Base-by-base conservation (phyloP, 805 yeast genomes). In the Debaryomyces prosopidis region DNA sequence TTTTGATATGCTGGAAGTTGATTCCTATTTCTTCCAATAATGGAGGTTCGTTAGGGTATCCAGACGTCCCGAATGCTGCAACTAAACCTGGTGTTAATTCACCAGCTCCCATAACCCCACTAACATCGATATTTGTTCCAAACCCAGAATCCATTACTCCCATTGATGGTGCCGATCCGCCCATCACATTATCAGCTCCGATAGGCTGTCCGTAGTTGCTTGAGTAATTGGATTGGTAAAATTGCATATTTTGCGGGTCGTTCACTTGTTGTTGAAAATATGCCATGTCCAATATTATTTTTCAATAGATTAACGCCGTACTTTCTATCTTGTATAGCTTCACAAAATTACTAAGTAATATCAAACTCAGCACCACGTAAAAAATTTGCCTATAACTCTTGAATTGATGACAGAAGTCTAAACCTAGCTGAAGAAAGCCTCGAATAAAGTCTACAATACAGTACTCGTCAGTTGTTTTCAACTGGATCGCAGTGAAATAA, bases 21-120 rank as follows among this genome's bases (percentile, higher is more conserved):
- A 94, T 88, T 2, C 98, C 99, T 19, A 94, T 67, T 61, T 94
- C 99, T 62, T 94, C 96, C 42, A 94, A 71, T 38, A 94, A 71
- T 2, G 97, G 90, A 0, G 96, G 91, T 64, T 94, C 99, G n/a
- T 90, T 92, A 0, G 96, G 84, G 60, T 94, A 94, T 0, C 99
- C 99, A 0, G 86, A 75, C 0, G 97, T 87, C 1, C 97, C 88
- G 58, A 94, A 85, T 0, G 98, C 99, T 3, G 97, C 96, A 4
- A 95, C 65, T 39, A 90, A 60, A 1, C 99, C 99, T 0, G 81
- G 71, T 1, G 89, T 76, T 40, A 92, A 71, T 43, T 74, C 73
- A 48, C 77, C 68, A 12, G 55, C 55, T 10, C 73, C 75, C 75
- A 73, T 73, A 14, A 58, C 62, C 5, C 77, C 77, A 20, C 70